These are phyloP conservation scores for Leucocoprinus birnbaumii DNA, from an alignment of 768 basidiomycete species.

Conservation along the genomic window DNA sequence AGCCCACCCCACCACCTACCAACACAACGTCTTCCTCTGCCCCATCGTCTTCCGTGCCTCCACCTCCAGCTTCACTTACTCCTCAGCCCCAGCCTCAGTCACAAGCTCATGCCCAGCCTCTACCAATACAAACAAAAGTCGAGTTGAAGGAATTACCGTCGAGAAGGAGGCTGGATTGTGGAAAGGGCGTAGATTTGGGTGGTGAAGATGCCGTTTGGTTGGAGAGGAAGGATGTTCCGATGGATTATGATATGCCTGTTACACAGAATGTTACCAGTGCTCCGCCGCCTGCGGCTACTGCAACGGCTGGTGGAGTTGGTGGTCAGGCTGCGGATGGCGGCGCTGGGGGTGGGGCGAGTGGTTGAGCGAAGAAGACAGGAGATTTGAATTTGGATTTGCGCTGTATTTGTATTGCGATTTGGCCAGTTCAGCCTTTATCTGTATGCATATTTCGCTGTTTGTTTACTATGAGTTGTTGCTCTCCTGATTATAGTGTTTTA, in stretches of 20 bases:
- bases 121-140: constrained; percentile 6
- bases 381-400: too few relatives aligned
- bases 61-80: neutral
- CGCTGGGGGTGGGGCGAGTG: too few relatives aligned
- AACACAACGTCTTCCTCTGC: too few relatives aligned
- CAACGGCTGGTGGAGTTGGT: neutral
- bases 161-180: constrained; percentile 56
- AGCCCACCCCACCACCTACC: too few relatives aligned
- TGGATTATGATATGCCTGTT: constrained; percentile 66
- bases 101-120: neutral
- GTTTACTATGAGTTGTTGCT: too few relatives aligned
- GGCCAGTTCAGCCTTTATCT: too few relatives aligned
- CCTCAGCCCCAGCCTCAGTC: neutral
- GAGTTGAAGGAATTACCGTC: constrained; percentile 63
- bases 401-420: too few relatives aligned
- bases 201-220: constrained; percentile 62
- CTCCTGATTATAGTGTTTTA: too few relatives aligned
- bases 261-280: neutral
- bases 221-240: constrained; percentile 73
- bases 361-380: too few relatives aligned
- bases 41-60: too few relatives aligned
- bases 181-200: constrained; percentile 64
- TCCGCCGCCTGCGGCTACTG: neutral
- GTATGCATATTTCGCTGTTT: too few relatives aligned
- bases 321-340: neutral